phyloP scores from a whole-genome alignment of 495 filamentous ascomycete genomes.

The Penicillium manginii region DNA sequence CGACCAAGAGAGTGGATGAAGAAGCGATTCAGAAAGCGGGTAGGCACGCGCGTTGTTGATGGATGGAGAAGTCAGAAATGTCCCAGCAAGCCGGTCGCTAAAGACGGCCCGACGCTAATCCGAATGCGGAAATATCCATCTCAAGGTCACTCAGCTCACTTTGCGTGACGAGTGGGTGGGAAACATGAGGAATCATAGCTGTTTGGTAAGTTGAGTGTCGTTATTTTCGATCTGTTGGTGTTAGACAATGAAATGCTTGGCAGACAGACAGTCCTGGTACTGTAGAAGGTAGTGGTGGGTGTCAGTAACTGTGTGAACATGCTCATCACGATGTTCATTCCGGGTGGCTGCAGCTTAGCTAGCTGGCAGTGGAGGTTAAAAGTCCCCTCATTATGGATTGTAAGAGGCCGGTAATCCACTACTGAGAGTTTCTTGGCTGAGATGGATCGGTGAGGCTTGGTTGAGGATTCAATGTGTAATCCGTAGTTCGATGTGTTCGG shows the following conservation, averaged over 20 bases:
- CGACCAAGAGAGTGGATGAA: constrained; percentile 38
- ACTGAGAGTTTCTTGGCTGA: neutral
- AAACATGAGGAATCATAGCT: neutral
- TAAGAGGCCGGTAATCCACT: neutral
- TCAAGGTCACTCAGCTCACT: constrained; percentile 13
- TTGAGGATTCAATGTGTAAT: neutral
- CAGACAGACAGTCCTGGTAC: neutral
- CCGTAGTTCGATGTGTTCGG: constrained; percentile 3
- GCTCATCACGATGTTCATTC: constrained; percentile 1
- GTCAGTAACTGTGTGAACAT: neutral
- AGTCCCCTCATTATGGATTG: neutral
- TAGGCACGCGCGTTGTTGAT: constrained; percentile 53
- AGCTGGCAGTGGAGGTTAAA: neutral
- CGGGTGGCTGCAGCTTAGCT: neutral
- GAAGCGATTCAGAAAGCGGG: constrained; percentile 35
- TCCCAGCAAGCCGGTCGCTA: constrained; percentile 46
- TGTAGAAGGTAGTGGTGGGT: neutral
- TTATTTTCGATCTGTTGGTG: neutral
- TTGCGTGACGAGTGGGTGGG: neutral
- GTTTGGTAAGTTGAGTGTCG: neutral
- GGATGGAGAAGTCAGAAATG: constrained; percentile 56
- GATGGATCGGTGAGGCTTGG: neutral
- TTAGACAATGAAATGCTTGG: neutral
- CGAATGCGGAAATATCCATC: constrained; percentile 31
- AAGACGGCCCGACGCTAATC: constrained; percentile 48